phyloP scores from a whole-genome alignment of 2,329 filamentous ascomycete species.

The Rutstroemia sp. region DNA sequence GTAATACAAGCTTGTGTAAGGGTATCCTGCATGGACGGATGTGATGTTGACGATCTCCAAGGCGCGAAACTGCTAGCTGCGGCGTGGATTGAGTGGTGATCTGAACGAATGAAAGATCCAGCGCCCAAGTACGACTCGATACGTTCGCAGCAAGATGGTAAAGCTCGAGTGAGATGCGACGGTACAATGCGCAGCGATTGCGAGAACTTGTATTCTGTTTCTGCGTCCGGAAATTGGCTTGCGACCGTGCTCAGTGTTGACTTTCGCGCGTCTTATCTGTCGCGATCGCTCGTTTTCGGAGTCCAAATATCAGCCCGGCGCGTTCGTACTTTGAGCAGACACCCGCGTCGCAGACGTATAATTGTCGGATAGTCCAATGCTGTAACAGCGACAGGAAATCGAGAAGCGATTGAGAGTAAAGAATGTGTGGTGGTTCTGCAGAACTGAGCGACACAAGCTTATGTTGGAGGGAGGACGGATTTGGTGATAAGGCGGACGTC shows the following conservation, averaged over 20 bases:
- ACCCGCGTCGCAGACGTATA: background rate
- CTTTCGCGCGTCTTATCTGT: constrained; percentile 2
- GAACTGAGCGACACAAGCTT: background rate
- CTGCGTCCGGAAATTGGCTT: background rate
- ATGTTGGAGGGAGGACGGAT: background rate
- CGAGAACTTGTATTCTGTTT: background rate
- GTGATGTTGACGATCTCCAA: background rate
- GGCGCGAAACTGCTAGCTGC: background rate
- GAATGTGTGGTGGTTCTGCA: background rate
- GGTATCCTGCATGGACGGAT: background rate
- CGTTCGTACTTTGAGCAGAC: background rate
- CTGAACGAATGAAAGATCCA: background rate
- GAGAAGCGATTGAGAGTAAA: background rate
- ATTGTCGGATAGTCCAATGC: background rate
- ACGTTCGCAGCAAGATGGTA: background rate
- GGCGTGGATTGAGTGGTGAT: background rate
- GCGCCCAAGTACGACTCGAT: background rate
- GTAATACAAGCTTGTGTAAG: background rate
- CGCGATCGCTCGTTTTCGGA: background rate
- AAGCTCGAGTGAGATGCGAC: no score
- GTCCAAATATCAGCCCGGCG: background rate
- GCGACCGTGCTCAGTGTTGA: constrained; percentile 5
- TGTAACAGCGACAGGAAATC: background rate
- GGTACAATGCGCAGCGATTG: no score
- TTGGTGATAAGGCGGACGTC: constrained; percentile 4